A percentile compares a stretch with the other conserved stretches of the same genome.
Evolutionary conservation across 1,139 yeast genomes (phyloP).

Genomic region (Geotrichum histeridarum): DNA sequence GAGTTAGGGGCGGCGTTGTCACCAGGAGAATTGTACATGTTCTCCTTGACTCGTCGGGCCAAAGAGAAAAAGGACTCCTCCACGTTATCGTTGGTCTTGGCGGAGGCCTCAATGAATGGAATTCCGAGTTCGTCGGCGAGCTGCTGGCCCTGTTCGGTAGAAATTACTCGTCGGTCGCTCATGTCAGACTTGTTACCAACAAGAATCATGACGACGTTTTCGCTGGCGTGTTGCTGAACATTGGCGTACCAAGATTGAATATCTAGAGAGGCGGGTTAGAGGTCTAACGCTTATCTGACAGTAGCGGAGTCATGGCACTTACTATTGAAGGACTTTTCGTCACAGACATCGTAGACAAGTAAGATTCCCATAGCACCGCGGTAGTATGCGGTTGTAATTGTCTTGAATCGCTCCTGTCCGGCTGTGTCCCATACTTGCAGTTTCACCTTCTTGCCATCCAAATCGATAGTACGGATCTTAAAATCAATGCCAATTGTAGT

Average conservation of each 20-base stretch:
- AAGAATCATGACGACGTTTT: conserved; percentile 86
- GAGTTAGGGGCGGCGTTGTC: conserved; percentile 21
- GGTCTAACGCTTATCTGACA: not conserved
- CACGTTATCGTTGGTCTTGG: conserved; percentile 88
- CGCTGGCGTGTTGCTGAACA: conserved; percentile 93
- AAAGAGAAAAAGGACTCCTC: conserved; percentile 86
- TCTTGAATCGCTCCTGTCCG: conserved; percentile 96
- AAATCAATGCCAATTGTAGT: conserved; percentile 97
- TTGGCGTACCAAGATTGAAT: conserved; percentile 89
- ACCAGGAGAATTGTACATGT: conserved; percentile 43
- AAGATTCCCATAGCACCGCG: conserved; percentile 99
- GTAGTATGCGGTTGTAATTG: conserved; percentile 96
- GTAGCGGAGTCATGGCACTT: not conserved
- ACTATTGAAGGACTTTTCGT: conserved; percentile 81
- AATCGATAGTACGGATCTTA: conserved; percentile 92
- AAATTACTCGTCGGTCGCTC: conserved; percentile 62
- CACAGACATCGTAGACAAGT: conserved; percentile 92
- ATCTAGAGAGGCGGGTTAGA: conserved; percentile 25
- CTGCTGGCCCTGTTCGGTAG: conserved; percentile 82
- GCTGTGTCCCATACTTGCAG: conserved; percentile 99
- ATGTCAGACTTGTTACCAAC: conserved; percentile 96
- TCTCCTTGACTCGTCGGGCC: conserved; percentile 81
- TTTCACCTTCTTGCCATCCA: conserved; percentile 87
- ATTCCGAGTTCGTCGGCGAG: conserved; percentile 81
- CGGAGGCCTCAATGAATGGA: conserved; percentile 92